phyloP scores from a whole-genome alignment of 208 protist species.

The Wallacemonas sp. region DNA sequence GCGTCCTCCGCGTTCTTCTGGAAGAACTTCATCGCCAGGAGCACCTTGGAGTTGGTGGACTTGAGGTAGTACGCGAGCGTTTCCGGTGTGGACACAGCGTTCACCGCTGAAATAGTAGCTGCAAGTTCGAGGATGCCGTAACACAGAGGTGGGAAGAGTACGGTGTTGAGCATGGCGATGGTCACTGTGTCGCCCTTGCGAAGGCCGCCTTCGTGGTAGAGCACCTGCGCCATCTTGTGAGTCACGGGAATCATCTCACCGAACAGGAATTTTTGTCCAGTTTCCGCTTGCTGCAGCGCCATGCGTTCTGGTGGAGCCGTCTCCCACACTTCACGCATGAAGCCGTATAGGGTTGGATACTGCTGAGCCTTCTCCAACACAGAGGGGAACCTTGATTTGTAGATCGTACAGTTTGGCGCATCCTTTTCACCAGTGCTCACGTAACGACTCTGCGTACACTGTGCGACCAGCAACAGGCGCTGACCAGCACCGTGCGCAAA shows the following conservation, averaged over 20 bases:
- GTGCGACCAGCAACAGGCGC: background rate
- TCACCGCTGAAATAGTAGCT: slow-evolving; percentile 30
- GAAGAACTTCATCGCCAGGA: slow-evolving; percentile 30
- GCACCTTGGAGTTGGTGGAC: slow-evolving; percentile 24
- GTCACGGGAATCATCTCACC: slow-evolving; percentile 22
- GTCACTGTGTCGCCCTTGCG: slow-evolving; percentile 43
- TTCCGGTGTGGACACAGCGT: slow-evolving; percentile 23
- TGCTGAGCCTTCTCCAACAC: slow-evolving; percentile 17
- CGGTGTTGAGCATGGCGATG: slow-evolving; percentile 30
- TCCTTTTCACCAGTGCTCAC: background rate
- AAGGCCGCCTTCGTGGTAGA: slow-evolving; percentile 34
- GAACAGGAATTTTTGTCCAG: slow-evolving; percentile 20
- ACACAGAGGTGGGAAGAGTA: slow-evolving; percentile 24
- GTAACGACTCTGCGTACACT: background rate
- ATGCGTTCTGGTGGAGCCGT: slow-evolving; percentile 16
- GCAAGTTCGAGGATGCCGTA: slow-evolving; percentile 40
- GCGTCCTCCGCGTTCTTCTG: slow-evolving; percentile 30
- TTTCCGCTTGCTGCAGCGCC: slow-evolving; percentile 25
- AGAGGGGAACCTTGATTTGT: slow-evolving; percentile 25
- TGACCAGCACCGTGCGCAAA: slow-evolving; percentile 25
- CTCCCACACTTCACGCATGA: slow-evolving; percentile 25
- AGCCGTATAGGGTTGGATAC: slow-evolving; percentile 23
- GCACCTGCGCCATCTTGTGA: slow-evolving; percentile 21
- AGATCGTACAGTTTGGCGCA: slow-evolving; percentile 17
- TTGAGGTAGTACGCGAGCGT: slow-evolving; percentile 35